These are phyloP conservation scores for Aspergillus ibericus DNA, from an alignment of 2,329 filamentous ascomycete species.

Conservation along the genomic window DNA sequence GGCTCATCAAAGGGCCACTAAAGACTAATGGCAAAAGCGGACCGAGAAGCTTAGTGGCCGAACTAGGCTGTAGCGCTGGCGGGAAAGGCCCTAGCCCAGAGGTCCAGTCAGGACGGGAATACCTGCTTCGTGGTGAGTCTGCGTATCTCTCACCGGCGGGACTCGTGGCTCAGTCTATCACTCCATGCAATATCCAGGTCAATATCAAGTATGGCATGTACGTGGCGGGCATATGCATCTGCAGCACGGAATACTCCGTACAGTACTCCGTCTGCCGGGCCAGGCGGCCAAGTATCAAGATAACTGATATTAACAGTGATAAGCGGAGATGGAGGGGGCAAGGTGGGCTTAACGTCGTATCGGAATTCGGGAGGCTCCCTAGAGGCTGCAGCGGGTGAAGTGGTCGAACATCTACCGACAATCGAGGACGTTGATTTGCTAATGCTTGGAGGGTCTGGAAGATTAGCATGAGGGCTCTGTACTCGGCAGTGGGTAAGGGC, in stretches of 20 bases:
- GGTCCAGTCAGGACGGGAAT: background rate
- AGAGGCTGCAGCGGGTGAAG: background rate
- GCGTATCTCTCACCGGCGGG: background rate
- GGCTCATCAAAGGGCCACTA: background rate
- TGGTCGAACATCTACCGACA: background rate
- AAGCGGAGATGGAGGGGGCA: background rate
- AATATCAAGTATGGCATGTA: background rate
- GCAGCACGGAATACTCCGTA: background rate
- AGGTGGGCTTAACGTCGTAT: background rate
- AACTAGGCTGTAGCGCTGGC: background rate
- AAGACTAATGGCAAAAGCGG: background rate
- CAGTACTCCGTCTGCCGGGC: background rate
- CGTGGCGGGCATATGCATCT: background rate
- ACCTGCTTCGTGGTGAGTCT: background rate
- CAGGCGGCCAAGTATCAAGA: background rate
- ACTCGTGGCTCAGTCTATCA: background rate
- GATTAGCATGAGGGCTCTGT: background rate
- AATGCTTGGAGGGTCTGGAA: background rate
- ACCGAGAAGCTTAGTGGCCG: conserved; percentile 1
- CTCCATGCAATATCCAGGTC: background rate
- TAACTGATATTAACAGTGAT: background rate
- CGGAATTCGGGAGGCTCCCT: background rate
- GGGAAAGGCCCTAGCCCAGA: background rate
- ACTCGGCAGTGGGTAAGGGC: background rate
- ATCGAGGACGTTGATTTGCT: background rate